Base-by-base conservation (phyloP, 805 yeast species). In the Nakazawaea wyomingensis region DNA sequence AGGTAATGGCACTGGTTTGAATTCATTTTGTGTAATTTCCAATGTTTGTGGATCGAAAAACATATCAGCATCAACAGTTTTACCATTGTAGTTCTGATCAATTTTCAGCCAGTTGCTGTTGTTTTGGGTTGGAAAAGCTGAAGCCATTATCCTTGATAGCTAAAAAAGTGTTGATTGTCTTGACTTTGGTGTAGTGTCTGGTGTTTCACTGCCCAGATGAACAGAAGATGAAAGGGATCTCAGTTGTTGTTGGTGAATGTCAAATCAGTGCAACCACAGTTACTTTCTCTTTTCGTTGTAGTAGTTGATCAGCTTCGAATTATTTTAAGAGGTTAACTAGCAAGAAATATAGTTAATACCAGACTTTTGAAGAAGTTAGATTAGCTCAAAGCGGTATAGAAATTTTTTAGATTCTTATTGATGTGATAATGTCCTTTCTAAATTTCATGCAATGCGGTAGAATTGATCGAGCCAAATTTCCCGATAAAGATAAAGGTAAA, bases 1-100 rank as follows among this genome's bases (percentile, higher is more conserved):
- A 1, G 81, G 81, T 33, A 74, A 55, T 2, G 79, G 74, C 6
- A 72, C 57, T 8, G 69, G 57, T 38, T 62, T 63, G 53, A 61
- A 59, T 37, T 50, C 46, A 39, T 29, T 28, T 19, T 29, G 18
- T 14, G 56, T 34, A 27, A 48, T 22, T 21, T 60, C 68, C 21
- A 63, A 62, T 60, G 69, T 64, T 20, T 59, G 50, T 10, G 60
- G 34, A 45, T 60, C 62, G 35, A 54, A 41, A 46, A 49, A 50
- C 3, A 52, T 52, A 41, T 53, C 51, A 27, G 17, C 32, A 16
- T 43, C 38, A 4, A 4, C 21, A n/a, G 36, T 32, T 10, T 28
- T 16, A 17, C 14, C 21, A 16, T 8, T 32, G 33, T 18, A 28
- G 17, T 17, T 13, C 14, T 31, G 33, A 3, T 30, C 31, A 5